Percentiles rank a stretch among this genome's conserved stretches.
These are phyloP conservation scores for Aspergillus pseudoglaucus DNA, from an alignment of 2,329 filamentous ascomycete species.

Conservation along the genomic window DNA sequence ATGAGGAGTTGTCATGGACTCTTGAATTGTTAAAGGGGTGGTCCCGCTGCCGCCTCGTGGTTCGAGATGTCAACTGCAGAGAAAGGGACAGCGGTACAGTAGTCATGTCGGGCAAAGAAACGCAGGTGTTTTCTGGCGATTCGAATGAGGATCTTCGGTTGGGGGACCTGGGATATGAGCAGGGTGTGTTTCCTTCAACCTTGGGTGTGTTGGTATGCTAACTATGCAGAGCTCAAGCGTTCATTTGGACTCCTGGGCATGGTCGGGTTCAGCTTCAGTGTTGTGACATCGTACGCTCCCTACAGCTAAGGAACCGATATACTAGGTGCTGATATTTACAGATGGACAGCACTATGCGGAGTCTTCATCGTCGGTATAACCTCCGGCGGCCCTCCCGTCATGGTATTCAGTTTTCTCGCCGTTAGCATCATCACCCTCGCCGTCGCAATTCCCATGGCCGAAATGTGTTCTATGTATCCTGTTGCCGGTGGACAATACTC, in stretches of 20 bases:
- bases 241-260: slow-evolving; percentile 52
- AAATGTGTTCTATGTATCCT: slow-evolving; percentile 53
- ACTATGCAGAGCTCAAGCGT: slow-evolving; percentile 47
- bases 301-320: background rate
- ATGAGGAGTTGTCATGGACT: background rate
- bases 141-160: slow-evolving; percentile 29
- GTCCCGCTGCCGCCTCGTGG: background rate
- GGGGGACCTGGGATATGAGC: slow-evolving; percentile 35
- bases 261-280: slow-evolving; percentile 54
- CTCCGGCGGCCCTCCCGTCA: slow-evolving; percentile 52
- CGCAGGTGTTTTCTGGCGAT: background rate
- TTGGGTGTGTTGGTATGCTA: background rate
- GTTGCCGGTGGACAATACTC: slow-evolving; percentile 53
- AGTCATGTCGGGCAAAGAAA: background rate
- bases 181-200: slow-evolving; percentile 17
- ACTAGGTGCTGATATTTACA: slow-evolving; percentile 7
- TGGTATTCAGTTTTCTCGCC: slow-evolving; percentile 53
- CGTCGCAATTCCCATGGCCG: slow-evolving; percentile 54
- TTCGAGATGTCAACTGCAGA: too few relatives aligned
- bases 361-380: slow-evolving; percentile 52
- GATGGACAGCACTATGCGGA: slow-evolving; percentile 52
- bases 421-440: slow-evolving; percentile 47
- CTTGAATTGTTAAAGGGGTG: background rate
- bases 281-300: slow-evolving; percentile 46
- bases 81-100: too few relatives aligned